Evolutionary conservation across 495 filamentous ascomycete species (phyloP).

Genomic region (Lophiostoma macrostomum): DNA sequence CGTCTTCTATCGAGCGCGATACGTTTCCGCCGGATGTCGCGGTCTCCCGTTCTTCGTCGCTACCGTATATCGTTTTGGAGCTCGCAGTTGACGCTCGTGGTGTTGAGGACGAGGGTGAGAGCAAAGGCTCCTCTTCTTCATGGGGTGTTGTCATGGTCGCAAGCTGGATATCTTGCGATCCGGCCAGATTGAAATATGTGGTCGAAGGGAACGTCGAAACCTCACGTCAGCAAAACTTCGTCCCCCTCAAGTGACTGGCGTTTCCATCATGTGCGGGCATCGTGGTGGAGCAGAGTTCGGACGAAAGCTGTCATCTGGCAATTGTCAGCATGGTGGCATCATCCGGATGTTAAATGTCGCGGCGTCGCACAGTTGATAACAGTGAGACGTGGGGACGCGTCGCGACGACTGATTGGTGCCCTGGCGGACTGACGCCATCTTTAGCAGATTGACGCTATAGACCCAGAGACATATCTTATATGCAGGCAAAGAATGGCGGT

Average conservation of each 20-base stretch:
- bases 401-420: constrained; percentile 19
- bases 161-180: too few species aligned
- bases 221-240: not conserved
- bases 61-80: constrained; percentile 13
- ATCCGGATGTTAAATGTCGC: constrained; percentile 23
- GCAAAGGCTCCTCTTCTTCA: constrained; percentile 18
- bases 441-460: constrained; percentile 26
- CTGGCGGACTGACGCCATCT: constrained; percentile 12
- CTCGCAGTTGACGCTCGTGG: not conserved
- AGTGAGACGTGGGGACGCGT: constrained; percentile 13
- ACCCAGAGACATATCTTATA: too few species aligned
- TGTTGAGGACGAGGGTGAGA: not conserved
- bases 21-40: constrained; percentile 11
- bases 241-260: not conserved
- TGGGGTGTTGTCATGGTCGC: not conserved
- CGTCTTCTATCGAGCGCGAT: constrained; percentile 48
- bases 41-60: constrained; percentile 14
- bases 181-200: too few species aligned
- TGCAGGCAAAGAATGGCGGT: too few species aligned
- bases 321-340: constrained; percentile 32
- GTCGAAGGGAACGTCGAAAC: not conserved
- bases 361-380: constrained; percentile 12
- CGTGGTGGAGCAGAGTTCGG: not conserved
- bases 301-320: constrained; percentile 4
- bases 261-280: not conserved